Conservation (phyloP, 192 early-diverging fungal genomes). For the Borealophlyctis nickersoniae region DNA sequence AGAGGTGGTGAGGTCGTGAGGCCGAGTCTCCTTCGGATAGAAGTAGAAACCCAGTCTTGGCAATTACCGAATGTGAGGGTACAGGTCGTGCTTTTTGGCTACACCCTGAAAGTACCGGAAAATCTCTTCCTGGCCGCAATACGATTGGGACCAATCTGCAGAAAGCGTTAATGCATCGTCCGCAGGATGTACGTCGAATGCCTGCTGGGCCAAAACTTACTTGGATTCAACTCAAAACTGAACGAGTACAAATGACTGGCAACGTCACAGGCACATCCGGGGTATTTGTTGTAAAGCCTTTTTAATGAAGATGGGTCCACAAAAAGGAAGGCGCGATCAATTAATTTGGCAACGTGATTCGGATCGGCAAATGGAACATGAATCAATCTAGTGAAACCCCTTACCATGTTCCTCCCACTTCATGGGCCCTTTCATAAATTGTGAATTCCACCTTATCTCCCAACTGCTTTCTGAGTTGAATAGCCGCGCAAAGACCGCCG, state of each 20-base stretch:
- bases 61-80: conserved; percentile 35
- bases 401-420: conserved; percentile 56
- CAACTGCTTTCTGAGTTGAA: conserved; percentile 44
- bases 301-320: no score
- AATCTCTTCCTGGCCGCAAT: conserved; percentile 42
- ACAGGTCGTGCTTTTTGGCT: conserved; percentile 37
- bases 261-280: conserved; percentile 54
- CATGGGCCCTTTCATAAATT: conserved; percentile 43
- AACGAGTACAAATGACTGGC: conserved; percentile 45
- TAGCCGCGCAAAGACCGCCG: conserved; percentile 47
- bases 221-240: conserved; percentile 44
- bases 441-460: conserved; percentile 29
- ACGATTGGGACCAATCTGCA: conserved; percentile 43
- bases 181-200: no score
- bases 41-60: no score
- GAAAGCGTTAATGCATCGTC: neutral
- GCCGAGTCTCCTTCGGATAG: conserved; percentile 44
- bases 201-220: no score
- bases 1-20: conserved; percentile 15
- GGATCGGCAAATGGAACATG: neutral
- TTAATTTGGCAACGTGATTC: no score
- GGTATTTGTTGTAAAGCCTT: conserved; percentile 38
- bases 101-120: conserved; percentile 37
- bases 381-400: no score
- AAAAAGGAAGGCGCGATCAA: no score